These are phyloP conservation scores for Daldinia childiae DNA, from an alignment of 495 filamentous ascomycete genomes.

Conservation along the genomic window DNA sequence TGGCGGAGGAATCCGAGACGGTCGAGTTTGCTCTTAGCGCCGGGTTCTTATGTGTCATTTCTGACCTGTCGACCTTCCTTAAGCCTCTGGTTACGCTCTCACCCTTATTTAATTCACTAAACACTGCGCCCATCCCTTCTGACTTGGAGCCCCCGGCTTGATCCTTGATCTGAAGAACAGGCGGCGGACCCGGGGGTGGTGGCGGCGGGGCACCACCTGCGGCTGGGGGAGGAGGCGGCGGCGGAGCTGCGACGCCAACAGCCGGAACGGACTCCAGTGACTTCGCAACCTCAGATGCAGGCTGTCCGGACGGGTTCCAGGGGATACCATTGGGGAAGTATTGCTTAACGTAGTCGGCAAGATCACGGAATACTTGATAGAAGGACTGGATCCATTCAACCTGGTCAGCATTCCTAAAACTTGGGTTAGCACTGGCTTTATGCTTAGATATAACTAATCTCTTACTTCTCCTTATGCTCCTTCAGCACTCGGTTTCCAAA, in stretches of 20 bases:
- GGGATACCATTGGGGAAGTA: conserved; percentile 80
- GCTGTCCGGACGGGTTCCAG: conserved; percentile 87
- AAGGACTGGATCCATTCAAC: conserved; percentile 88
- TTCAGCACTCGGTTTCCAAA: conserved; percentile 91
- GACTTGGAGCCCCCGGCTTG: conserved; percentile 46
- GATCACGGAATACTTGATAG: conserved; percentile 84
- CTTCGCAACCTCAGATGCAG: conserved; percentile 74
- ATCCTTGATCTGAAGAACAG: conserved; percentile 59
- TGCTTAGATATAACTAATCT: neutral
- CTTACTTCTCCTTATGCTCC: conserved; percentile 89
- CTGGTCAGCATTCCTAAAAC: conserved; percentile 73
- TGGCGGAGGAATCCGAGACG: conserved; percentile 67
- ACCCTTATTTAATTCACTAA: conserved; percentile 89
- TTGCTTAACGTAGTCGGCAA: conserved; percentile 81
- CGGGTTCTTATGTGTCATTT: conserved; percentile 99
- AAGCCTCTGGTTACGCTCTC: conserved; percentile 84
- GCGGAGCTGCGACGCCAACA: conserved; percentile 44
- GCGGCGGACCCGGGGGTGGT: conserved; percentile 70
- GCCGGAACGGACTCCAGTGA: conserved; percentile 51
- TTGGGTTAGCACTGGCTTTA: conserved; percentile 6
- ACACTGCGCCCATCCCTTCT: conserved; percentile 76
- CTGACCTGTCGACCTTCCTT: conserved; percentile 88
- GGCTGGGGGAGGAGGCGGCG: conserved; percentile 64
- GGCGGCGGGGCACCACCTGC: conserved; percentile 73
- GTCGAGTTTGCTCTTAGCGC: conserved; percentile 76